phyloP scores from a whole-genome alignment of 2,329 filamentous ascomycete species.

The Cordyceps militaris region DNA sequence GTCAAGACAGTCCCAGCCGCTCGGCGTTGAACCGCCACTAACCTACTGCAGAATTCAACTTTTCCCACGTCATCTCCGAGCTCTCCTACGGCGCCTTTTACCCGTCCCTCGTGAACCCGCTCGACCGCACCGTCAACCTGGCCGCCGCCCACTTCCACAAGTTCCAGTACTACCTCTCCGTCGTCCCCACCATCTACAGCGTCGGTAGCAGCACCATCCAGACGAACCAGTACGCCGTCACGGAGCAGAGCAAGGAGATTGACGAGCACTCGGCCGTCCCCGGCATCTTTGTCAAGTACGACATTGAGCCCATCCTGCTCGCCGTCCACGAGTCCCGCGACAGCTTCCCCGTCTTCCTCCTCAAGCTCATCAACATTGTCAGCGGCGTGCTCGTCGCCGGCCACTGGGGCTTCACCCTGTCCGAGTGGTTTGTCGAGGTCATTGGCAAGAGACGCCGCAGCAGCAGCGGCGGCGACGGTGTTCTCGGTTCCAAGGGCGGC shows the following conservation, averaged over 20 bases:
- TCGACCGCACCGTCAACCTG: slow-evolving; percentile 79
- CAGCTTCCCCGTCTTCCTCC: slow-evolving; percentile 63
- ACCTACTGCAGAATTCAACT: slow-evolving; percentile 71
- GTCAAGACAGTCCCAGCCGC: neutral
- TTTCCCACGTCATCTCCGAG: slow-evolving; percentile 93
- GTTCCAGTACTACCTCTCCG: slow-evolving; percentile 94
- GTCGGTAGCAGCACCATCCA: slow-evolving; percentile 61
- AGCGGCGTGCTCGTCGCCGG: slow-evolving; percentile 87
- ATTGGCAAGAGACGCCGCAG: slow-evolving; percentile 41
- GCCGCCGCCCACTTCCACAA: slow-evolving; percentile 81
- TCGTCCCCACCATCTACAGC: slow-evolving; percentile 92
- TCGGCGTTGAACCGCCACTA: neutral
- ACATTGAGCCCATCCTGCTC: slow-evolving; percentile 91
- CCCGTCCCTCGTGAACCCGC: slow-evolving; percentile 84
- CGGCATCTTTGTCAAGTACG: slow-evolving; percentile 96
- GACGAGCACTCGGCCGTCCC: slow-evolving; percentile 62
- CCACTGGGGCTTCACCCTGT: slow-evolving; percentile 85
- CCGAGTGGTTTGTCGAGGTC: slow-evolving; percentile 62
- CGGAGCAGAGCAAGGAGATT: slow-evolving; percentile 70
- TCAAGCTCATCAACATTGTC: slow-evolving; percentile 85
- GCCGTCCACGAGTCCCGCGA: slow-evolving; percentile 77
- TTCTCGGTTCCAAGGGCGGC: slow-evolving; percentile 41
- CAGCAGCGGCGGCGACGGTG: slow-evolving; percentile 38
- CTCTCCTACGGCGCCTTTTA: slow-evolving; percentile 97
- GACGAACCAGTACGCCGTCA: slow-evolving; percentile 98